Percentiles rank a stretch among this genome's conserved stretches.
Conservation (phyloP, 208 protist species). For the Crithidia sp. region DNA sequence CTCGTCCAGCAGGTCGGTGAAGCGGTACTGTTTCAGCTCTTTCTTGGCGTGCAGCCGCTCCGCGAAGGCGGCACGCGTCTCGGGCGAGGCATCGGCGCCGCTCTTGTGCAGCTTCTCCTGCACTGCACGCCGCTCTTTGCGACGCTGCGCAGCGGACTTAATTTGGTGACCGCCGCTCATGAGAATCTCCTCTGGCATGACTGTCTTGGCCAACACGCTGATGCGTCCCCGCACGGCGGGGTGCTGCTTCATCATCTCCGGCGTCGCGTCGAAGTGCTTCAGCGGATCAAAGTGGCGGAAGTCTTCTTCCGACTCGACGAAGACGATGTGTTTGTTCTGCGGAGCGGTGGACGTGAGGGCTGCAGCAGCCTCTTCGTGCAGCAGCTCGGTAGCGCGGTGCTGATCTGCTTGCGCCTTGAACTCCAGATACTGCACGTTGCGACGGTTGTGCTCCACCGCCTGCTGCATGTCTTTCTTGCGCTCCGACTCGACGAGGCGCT, state of each 20-base stretch:
- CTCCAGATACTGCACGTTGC: constrained; percentile 87
- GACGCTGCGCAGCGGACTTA: constrained; percentile 71
- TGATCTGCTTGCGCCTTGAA: constrained; percentile 79
- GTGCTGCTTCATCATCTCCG: constrained; percentile 87
- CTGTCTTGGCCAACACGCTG: constrained; percentile 75
- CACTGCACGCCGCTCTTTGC: constrained; percentile 73
- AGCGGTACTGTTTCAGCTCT: constrained; percentile 71
- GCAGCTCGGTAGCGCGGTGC: constrained; percentile 68
- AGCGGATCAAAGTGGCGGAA: constrained; percentile 78
- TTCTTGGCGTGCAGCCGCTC: constrained; percentile 56
- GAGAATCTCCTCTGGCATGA: constrained; percentile 84
- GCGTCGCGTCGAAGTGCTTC: constrained; percentile 82
- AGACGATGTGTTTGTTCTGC: constrained; percentile 86
- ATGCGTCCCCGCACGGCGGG: constrained; percentile 77
- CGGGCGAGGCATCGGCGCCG: constrained; percentile 31
- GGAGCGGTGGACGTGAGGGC: constrained; percentile 71
- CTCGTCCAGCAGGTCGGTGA: constrained; percentile 51
- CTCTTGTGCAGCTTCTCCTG: constrained; percentile 60
- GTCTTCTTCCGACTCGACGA: constrained; percentile 83
- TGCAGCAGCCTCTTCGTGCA: constrained; percentile 72
- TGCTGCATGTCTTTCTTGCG: constrained; percentile 65
- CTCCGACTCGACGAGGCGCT: constrained; percentile 42
- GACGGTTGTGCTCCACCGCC: constrained; percentile 63
- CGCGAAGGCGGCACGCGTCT: constrained; percentile 43
- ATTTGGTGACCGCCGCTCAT: constrained; percentile 65